A percentile compares a stretch with the other conserved stretches of the same genome.
Conservation (phyloP, 148 eudicot species). For the Rheum nobile region DNA sequence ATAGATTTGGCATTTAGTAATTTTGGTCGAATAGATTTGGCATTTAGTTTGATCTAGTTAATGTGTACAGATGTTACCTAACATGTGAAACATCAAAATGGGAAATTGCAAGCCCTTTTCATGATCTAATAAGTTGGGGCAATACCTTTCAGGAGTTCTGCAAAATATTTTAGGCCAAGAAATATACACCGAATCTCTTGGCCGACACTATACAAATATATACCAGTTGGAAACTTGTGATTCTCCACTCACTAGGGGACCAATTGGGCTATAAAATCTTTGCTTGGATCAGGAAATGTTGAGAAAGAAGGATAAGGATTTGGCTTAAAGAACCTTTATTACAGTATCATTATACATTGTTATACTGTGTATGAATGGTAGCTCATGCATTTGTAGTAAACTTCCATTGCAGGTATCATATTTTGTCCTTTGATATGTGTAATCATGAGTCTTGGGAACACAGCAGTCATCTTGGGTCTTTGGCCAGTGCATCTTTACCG, state of each 20-base stretch:
- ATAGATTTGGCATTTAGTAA: not conserved
- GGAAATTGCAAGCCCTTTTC: not conserved
- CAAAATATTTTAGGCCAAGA: not conserved
- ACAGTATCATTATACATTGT: not conserved
- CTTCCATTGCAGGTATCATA: constrained; percentile 49
- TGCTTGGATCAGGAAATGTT: not conserved
- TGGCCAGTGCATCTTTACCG: constrained; percentile 69
- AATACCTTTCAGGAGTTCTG: not conserved
- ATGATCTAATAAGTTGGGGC: not conserved
- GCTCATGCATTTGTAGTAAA: not conserved
- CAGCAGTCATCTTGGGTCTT: constrained; percentile 70
- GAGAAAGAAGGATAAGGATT: not conserved
- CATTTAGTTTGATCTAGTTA: not conserved
- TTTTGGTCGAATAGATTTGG: not conserved
- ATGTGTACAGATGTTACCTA: not conserved
- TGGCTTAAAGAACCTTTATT: not conserved
- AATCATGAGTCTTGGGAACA: constrained; percentile 45
- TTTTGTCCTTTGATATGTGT: constrained; percentile 61
- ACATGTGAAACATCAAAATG: not conserved
- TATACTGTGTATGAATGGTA: not conserved
- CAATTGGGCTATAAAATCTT: not conserved
- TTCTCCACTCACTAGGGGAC: not conserved
- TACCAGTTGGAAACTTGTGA: not conserved
- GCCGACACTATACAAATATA: not conserved
- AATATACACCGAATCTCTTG: too few relatives aligned